A percentile compares a stretch with the other conserved stretches of the same genome.
Evolutionary conservation across 192 early-diverging fungal species (phyloP).

Genomic region (Cladochytrium replicatum): DNA sequence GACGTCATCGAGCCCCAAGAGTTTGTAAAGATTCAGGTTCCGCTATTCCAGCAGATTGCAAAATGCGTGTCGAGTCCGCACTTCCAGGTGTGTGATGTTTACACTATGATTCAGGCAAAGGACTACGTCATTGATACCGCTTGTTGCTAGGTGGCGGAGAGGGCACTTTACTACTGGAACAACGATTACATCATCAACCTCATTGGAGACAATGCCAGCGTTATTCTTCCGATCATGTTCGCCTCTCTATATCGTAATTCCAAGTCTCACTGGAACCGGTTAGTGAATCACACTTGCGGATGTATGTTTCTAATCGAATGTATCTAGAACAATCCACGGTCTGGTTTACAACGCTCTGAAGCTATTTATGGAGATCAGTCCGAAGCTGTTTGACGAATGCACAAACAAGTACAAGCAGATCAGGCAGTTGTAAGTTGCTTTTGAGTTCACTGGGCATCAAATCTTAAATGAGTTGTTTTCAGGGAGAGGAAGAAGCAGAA

Average conservation of each 20-base stretch:
- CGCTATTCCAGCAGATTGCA: conserved; percentile 87
- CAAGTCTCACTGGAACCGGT: conserved; percentile 97
- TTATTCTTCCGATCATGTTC: conserved; percentile 93
- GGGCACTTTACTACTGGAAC: conserved; percentile 97
- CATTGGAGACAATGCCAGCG: conserved; percentile 84
- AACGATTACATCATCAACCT: conserved; percentile 96
- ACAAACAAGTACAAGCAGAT: conserved; percentile 84
- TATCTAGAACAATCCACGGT: conserved; percentile 93
- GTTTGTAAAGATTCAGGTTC: conserved; percentile 81
- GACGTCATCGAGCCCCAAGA: conserved; percentile 89
- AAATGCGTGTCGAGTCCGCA: conserved; percentile 92
- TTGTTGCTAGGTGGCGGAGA: conserved; percentile 80
- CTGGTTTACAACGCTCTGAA: conserved; percentile 96
- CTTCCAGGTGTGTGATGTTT: conserved; percentile 90
- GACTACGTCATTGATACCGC: neutral
- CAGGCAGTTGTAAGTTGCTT: conserved; percentile 72
- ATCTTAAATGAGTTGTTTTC: too few species aligned
- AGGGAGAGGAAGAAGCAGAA: conserved; percentile 75
- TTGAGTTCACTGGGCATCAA: too few species aligned
- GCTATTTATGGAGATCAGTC: conserved; percentile 93
- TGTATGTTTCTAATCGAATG: too few species aligned
- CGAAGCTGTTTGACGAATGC: conserved; percentile 93
- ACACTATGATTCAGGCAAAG: too few species aligned
- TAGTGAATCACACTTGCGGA: conserved; percentile 4
- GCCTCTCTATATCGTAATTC: conserved; percentile 91